Conservation (phyloP, 176 grass and related monocot species). For the Rhynchospora breviuscula region DNA sequence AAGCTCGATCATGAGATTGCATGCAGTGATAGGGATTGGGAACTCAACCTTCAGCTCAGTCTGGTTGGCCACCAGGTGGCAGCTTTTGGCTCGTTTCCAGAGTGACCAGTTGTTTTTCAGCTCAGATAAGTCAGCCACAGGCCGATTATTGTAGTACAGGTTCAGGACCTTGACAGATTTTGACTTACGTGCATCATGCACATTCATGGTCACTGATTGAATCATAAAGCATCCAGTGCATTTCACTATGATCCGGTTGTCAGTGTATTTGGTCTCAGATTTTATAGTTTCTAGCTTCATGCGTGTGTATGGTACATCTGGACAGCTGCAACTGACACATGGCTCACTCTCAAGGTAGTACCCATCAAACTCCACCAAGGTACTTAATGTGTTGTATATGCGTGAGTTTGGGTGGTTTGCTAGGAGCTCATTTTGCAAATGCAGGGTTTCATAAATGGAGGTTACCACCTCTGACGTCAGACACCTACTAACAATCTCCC, state of each 20-base stretch:
- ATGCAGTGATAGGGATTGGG: slow-evolving; percentile 90
- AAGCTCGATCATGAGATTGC: slow-evolving; percentile 98
- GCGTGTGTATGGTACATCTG: slow-evolving; percentile 84
- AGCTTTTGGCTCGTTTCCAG: slow-evolving; percentile 97
- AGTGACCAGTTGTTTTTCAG: slow-evolving; percentile 98
- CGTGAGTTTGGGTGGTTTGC: slow-evolving; percentile 98
- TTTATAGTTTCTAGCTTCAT: slow-evolving; percentile 97
- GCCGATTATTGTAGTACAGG: slow-evolving; percentile 90
- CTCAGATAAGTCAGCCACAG: slow-evolving; percentile 78
- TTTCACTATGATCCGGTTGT: slow-evolving; percentile 97
- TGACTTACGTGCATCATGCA: slow-evolving; percentile 94
- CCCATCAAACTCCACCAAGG: slow-evolving; percentile 94
- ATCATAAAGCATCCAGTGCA: slow-evolving; percentile 95
- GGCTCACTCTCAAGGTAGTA: slow-evolving; percentile 97
- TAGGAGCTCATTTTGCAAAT: slow-evolving; percentile 91
- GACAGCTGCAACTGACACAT: slow-evolving; percentile 96
- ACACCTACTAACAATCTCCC: slow-evolving; percentile 61
- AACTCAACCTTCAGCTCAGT: slow-evolving; percentile 95
- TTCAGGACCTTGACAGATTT: slow-evolving; percentile 97
- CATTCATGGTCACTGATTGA: slow-evolving; percentile 93
- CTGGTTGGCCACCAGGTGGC: slow-evolving; percentile 86
- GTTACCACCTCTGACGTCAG: slow-evolving; percentile 71
- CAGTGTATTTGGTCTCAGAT: slow-evolving; percentile 94
- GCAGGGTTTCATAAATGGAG: slow-evolving; percentile 82
- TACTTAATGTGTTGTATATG: slow-evolving; percentile 83